These are phyloP conservation scores for Alternaria atra DNA, from an alignment of 2,329 filamentous ascomycete genomes.

Conservation along the genomic window DNA sequence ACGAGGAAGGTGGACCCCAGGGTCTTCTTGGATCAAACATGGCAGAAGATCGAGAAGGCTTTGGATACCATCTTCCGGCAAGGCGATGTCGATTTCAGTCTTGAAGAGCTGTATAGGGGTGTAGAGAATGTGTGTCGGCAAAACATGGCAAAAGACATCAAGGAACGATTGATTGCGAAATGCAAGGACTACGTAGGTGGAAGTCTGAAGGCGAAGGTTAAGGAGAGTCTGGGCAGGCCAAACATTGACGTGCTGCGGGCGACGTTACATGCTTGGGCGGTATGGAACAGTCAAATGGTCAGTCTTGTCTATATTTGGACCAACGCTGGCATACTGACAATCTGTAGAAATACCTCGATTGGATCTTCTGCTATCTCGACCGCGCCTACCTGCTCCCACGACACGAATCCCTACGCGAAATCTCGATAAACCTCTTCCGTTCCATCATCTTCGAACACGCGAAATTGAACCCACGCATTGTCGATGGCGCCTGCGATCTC, in stretches of 20 bases:
- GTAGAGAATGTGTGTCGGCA: slow-evolving; percentile 92
- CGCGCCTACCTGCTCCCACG: slow-evolving; percentile 84
- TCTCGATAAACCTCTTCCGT: slow-evolving; percentile 80
- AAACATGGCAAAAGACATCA: slow-evolving; percentile 74
- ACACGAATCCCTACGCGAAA: slow-evolving; percentile 80
- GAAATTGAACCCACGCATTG: slow-evolving; percentile 61
- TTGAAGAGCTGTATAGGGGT: slow-evolving; percentile 88
- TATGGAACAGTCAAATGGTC: slow-evolving; percentile 82
- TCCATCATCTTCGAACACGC: slow-evolving; percentile 64
- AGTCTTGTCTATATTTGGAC: slow-evolving; percentile 32
- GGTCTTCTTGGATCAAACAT: slow-evolving; percentile 79
- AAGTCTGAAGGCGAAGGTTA: slow-evolving; percentile 66
- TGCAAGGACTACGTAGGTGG: slow-evolving; percentile 71
- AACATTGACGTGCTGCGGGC: slow-evolving; percentile 71
- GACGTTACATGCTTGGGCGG: slow-evolving; percentile 72
- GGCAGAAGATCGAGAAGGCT: slow-evolving; percentile 76
- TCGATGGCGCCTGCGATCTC: slow-evolving; percentile 79
- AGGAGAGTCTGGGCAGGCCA: slow-evolving; percentile 64
- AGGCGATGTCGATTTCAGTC: slow-evolving; percentile 68
- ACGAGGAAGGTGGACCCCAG: slow-evolving; percentile 72
- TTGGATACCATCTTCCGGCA: slow-evolving; percentile 77
- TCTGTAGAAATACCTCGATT: slow-evolving; percentile 75
- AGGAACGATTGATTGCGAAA: slow-evolving; percentile 69
- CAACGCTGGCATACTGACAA: slow-evolving; percentile 12
- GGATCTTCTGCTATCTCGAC: slow-evolving; percentile 93